A percentile compares a stretch with the other conserved stretches of the same genome.
Conservation (phyloP, 2,329 filamentous ascomycete species). For the Madurella mycetomatis region DNA sequence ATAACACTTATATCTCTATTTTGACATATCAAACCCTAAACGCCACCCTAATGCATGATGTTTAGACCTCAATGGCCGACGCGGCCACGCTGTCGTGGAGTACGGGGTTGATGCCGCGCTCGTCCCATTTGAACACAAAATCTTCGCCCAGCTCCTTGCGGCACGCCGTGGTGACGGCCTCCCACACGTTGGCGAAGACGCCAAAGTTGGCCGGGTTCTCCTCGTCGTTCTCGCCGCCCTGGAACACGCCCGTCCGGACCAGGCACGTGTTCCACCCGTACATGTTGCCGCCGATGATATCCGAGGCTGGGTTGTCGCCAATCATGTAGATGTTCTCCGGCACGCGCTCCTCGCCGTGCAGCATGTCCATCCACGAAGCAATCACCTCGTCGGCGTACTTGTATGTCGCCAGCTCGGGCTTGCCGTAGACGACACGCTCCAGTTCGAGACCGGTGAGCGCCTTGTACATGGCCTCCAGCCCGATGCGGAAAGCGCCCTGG, state of each 20-base stretch:
- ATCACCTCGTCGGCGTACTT: constrained; percentile 73
- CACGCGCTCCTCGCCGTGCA: constrained; percentile 67
- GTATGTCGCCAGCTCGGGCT: constrained; percentile 71
- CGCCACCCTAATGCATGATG: background rate
- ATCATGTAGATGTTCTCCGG: constrained; percentile 72
- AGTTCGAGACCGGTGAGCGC: constrained; percentile 64
- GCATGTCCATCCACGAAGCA: constrained; percentile 68
- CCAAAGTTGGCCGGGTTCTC: constrained; percentile 74
- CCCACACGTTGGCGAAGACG: constrained; percentile 68
- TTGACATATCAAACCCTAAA: background rate
- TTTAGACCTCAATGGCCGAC: constrained; percentile 20
- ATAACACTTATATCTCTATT: too few relatives aligned
- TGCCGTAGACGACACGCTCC: constrained; percentile 72
- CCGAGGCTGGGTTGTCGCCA: constrained; percentile 68
- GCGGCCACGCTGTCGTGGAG: constrained; percentile 14
- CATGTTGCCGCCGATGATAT: constrained; percentile 74
- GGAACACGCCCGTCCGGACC: constrained; percentile 73
- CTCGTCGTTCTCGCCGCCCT: constrained; percentile 70
- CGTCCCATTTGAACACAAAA: constrained; percentile 69
- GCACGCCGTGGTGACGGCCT: constrained; percentile 64
- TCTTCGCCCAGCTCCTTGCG: constrained; percentile 67
- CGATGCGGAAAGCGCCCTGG: constrained; percentile 71
- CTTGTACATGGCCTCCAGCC: constrained; percentile 70
- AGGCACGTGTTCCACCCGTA: constrained; percentile 80
- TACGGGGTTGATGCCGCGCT: constrained; percentile 58